Evolutionary conservation across 108 stramenopile genomes (phyloP), one percentile per base, ranked within the genome.

Genomic region (Fragilaria radians): DNA sequence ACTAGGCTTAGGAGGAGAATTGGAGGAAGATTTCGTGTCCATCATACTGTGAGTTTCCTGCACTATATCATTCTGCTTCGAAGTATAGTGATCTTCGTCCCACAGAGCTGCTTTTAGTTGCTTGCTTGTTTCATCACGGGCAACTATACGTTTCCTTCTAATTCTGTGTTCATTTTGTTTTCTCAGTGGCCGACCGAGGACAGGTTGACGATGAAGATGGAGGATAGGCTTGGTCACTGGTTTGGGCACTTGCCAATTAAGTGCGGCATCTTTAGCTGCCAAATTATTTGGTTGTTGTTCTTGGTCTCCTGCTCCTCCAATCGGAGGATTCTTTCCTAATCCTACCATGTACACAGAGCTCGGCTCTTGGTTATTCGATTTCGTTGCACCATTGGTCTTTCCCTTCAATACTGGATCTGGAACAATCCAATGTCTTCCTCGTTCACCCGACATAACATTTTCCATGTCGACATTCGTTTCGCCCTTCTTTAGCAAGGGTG

Each of bases 71-170:
- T 32, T 70, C 55, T 47, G 29, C 32, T 51, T 27, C 51, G n/a
- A 52, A 21, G 49, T 55, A 36, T 64, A 83, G 50, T 83, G 82
- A 9, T 48, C 68, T 61, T 83, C 76, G 54, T 83, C 66, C 82
- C 82, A 83, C 32, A 83, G 47, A 11, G 82, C 82, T n/a, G 65
- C 56, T 9, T 63, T 65, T 46, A 81, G 61, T 55, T 23, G 22
- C 26, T 61, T 49, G 48, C 71, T 70, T 33, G 26, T 51, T 54
- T 46, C 61, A 48, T 48, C 47, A n/a, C n/a, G n/a, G n/a, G n/a
- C n/a, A n/a, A n/a, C n/a, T n/a, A n/a, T n/a, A n/a, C n/a, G n/a
- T n/a, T n/a, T n/a, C n/a, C n/a, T n/a, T n/a, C n/a, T n/a, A n/a
- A n/a, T n/a, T n/a, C n/a, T n/a, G n/a, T n/a, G n/a, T n/a, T n/a